phyloP scores from a whole-genome alignment of 352 stramenopile species.

The Pythium apleroticum region DNA sequence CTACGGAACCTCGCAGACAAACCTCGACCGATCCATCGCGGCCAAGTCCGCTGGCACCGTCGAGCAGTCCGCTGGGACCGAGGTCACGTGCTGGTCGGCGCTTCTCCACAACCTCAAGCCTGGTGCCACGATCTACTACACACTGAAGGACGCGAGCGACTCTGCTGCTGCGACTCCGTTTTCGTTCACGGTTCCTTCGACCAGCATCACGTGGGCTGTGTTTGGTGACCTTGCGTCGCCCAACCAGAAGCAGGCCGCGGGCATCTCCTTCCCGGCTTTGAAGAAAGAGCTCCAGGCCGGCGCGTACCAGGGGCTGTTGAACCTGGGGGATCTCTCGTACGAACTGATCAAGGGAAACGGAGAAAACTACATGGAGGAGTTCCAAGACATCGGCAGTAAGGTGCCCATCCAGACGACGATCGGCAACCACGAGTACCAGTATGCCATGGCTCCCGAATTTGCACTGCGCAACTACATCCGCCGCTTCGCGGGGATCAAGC shows the following conservation, averaged over 20 bases:
- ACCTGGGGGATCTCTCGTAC: constrained; percentile 74
- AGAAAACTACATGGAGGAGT: constrained; percentile 73
- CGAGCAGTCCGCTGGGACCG: constrained; percentile 37
- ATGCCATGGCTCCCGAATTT: constrained; percentile 46
- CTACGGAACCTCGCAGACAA: constrained; percentile 42
- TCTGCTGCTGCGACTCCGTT: constrained; percentile 9
- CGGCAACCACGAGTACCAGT: constrained; percentile 79
- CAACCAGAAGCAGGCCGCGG: constrained; percentile 52
- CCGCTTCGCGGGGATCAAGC: constrained; percentile 53
- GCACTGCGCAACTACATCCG: constrained; percentile 75
- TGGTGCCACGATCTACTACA: constrained; percentile 60
- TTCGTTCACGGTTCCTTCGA: constrained; percentile 51
- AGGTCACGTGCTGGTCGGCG: constrained; percentile 61
- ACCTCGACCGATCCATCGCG: constrained; percentile 34
- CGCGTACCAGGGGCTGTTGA: constrained; percentile 60
- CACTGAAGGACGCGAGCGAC: constrained; percentile 31
- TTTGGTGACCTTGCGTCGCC: constrained; percentile 71
- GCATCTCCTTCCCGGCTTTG: constrained; percentile 60
- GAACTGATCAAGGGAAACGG: constrained; percentile 67
- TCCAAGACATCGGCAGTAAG: constrained; percentile 52
- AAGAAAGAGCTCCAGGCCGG: constrained; percentile 43
- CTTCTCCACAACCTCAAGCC: constrained; percentile 45
- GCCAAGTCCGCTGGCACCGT: constrained; percentile 44
- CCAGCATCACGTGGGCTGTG: constrained; percentile 66
- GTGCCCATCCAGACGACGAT: constrained; percentile 77